Evolutionary conservation across 2,329 filamentous ascomycete genomes (phyloP).

Genomic region (Stagonosporopsis vannaccii): DNA sequence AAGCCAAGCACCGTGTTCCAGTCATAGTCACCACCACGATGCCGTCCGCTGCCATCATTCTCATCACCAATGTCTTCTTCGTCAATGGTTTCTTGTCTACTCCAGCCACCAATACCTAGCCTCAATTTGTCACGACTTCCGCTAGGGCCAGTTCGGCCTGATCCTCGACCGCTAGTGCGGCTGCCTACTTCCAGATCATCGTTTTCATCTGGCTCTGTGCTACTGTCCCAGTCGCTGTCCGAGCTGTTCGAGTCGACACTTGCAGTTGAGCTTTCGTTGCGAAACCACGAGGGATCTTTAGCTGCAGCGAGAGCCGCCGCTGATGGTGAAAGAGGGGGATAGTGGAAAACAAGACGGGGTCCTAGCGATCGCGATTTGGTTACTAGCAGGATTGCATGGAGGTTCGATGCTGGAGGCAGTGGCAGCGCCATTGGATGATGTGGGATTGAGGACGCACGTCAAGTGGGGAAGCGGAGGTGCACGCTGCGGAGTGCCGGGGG

Average conservation of each 20-base stretch:
- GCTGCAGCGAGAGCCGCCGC: constrained; percentile 44
- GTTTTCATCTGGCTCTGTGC: constrained; percentile 41
- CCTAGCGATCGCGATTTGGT: constrained; percentile 50
- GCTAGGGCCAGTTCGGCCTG: constrained; percentile 38
- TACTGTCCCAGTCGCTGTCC: constrained; percentile 49
- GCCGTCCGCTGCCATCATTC: constrained; percentile 20
- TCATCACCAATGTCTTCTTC: constrained; percentile 44
- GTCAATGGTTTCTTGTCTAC: constrained; percentile 45
- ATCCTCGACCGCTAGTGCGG: constrained; percentile 45
- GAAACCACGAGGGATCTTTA: constrained; percentile 48
- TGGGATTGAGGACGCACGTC: background rate
- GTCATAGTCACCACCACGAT: constrained; percentile 43
- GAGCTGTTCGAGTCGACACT: constrained; percentile 44
- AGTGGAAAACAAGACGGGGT: constrained; percentile 53
- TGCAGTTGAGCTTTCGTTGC: constrained; percentile 46
- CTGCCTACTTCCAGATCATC: constrained; percentile 46
- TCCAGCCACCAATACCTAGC: constrained; percentile 40
- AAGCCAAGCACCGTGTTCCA: constrained; percentile 52
- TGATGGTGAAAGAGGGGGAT: constrained; percentile 49
- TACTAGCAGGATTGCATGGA: constrained; percentile 52
- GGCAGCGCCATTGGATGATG: constrained; percentile 37
- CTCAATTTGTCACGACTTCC: constrained; percentile 26
- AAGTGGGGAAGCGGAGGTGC: constrained; percentile 7
- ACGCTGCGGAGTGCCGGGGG: constrained; percentile 24
- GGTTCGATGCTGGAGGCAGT: constrained; percentile 47